Conservation (phyloP, 2,329 filamentous ascomycete genomes). For the Fusarium sp. region DNA sequence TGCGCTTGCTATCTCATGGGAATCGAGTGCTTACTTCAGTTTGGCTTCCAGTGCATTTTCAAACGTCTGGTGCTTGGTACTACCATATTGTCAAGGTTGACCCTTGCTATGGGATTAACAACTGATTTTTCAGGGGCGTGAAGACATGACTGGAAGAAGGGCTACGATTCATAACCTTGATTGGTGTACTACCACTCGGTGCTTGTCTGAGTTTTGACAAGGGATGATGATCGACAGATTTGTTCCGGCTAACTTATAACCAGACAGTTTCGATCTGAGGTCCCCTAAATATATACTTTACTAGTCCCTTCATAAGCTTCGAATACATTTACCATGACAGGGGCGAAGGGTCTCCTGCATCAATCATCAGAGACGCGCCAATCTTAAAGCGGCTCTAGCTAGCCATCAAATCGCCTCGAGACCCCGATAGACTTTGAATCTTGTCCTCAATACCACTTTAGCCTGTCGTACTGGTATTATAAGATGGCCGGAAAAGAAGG, state of each 20-base stretch:
- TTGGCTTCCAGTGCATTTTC: too few relatives aligned
- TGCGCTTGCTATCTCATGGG: too few relatives aligned
- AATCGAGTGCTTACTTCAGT: too few relatives aligned
- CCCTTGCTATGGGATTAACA: too few relatives aligned
- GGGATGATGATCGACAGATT: not conserved
- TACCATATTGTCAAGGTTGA: too few relatives aligned
- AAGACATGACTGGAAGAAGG: constrained; percentile 53
- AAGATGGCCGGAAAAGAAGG: too few relatives aligned
- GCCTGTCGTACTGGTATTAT: too few relatives aligned
- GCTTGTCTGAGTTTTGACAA: constrained; percentile 77
- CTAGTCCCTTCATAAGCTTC: not conserved
- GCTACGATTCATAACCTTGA: constrained; percentile 94
- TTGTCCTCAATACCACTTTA: too few relatives aligned
- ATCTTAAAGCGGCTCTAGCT: not conserved
- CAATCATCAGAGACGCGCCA: not conserved
- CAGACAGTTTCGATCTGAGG: constrained; percentile 80
- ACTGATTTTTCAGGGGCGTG: too few relatives aligned
- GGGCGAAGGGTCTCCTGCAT: not conserved
- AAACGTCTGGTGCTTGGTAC: too few relatives aligned
- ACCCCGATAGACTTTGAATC: too few relatives aligned
- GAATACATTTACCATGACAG: not conserved
- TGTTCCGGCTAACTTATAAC: constrained; percentile 68
- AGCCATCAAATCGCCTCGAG: not conserved
- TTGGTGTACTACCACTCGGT: constrained; percentile 94
- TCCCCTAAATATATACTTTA: not conserved